Base-by-base conservation (phyloP, 2,329 filamentous ascomycete genomes). In the Albifimbria verrucaria region DNA sequence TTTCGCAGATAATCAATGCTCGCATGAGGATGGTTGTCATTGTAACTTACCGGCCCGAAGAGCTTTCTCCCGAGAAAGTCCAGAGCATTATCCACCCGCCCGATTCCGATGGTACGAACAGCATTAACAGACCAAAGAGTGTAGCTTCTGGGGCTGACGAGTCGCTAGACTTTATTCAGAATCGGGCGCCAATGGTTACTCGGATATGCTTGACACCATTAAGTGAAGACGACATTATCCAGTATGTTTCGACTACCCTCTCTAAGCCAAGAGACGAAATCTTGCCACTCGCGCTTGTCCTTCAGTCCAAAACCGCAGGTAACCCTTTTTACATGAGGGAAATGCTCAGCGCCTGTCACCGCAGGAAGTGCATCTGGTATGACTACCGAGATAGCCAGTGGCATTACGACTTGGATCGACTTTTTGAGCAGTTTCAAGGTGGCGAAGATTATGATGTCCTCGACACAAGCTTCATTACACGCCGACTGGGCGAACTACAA, bases 311-410 rank as follows among this genome's bases (percentile, higher is more conserved):
- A 72, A 93, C 90, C 9, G 83, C 83, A 23, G 92, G 92, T 2
- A 96, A 96, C 56, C 88, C 92, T 0, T 97, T 96, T 64, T 95
- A 94, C 64, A 89, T 96, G 68, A 82, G 90, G 52, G 90, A 96
- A 71, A 95, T 97, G 81, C 80, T 97, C 4, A 90, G 90, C 64
- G 87, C 88, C 3, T 95, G 90, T 66, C 87, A 96, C 67, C 85
- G 90, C 41, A 94, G 90, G 65, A 87, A 87, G 59, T 96, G 90
- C 67, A 88, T 97, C 48, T 96, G 87, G 82, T 97, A 96, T 69
- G 91, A 92, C 56, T 96, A 94, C 78, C 86, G 85, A 60, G 83
- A 88, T 58, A 89, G 86, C 46, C 80, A 82, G 45, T 97, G 93
- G 93, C 80, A 88, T 44, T 97, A 87, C 66, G 88, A 95, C 64